phyloP scores from a whole-genome alignment of 768 basidiomycete species.

The Rhizopogon sp. region DNA sequence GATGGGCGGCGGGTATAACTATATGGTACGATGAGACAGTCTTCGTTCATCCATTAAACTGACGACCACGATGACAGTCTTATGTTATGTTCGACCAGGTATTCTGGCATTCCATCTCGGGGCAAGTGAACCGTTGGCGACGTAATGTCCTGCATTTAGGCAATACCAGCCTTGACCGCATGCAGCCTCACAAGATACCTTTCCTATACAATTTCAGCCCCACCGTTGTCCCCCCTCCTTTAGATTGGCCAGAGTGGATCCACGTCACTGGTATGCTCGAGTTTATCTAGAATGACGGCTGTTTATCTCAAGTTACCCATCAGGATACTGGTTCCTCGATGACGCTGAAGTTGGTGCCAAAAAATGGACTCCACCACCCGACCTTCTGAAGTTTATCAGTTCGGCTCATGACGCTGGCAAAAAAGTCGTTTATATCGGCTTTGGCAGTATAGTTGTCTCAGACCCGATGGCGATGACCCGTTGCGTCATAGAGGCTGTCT shows the following conservation, averaged over 20 bases:
- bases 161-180: conserved; percentile 85
- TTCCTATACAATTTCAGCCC: conserved; percentile 98
- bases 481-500: conserved; percentile 83
- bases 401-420: conserved; percentile 67
- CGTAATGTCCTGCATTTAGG: conserved; percentile 68
- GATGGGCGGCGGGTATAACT: conserved; percentile 98
- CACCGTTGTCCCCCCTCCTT: conserved; percentile 80
- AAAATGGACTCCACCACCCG: conserved; percentile 85
- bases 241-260: conserved; percentile 99
- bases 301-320: conserved; percentile 2
- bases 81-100: conserved; percentile 98
- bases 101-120: conserved; percentile 93
- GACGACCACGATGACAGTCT: conserved; percentile 40
- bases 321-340: conserved; percentile 97
- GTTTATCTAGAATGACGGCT: conserved; percentile 1
- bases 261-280: conserved; percentile 67
- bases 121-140: conserved; percentile 94
- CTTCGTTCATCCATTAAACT: conserved; percentile 4
- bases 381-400: conserved; percentile 79
- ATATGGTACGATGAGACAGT: conserved; percentile 65
- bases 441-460: conserved; percentile 95
- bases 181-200: conserved; percentile 97
- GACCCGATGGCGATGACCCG: conserved; percentile 92
- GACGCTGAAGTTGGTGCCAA: conserved; percentile 85
- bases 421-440: conserved; percentile 97